Evolutionary conservation across 345 rosid species (phyloP), one percentile per base, ranked within the genome.

Genomic region (Reutealis trisperma): DNA sequence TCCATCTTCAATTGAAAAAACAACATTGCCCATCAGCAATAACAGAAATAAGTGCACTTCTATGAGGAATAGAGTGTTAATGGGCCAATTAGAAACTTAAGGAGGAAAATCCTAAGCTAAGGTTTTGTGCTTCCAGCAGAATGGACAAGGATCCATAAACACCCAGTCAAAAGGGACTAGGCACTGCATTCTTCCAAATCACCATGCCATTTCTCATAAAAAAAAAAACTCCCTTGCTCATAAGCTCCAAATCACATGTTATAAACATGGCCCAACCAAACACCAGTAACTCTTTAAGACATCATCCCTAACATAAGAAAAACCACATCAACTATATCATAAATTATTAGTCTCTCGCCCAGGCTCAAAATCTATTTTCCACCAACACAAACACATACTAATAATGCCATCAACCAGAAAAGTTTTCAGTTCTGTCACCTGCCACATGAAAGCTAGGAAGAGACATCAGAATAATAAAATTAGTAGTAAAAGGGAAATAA

Each of bases 381-480:
- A 4, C 7, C 19, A 16, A 32, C 24, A 55, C 15, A 44, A 11
- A 25, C 11, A 30, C 19, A n/a, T 27, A 15, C 12, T 13, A 44
- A 34, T 73, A 44, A 52, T 8, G 41, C 24, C 54, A 44, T 44
- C 34, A 44, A 71, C 49, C 14, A 14, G 27, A 61, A 60, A 37
- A 19, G 47, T 19, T 30, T 74, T 1, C 63, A 66, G 76, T 75
- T 78, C 75, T 67, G 65, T 72, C 61, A 82, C 87, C 89, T 86
- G 91, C 79, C 88, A 86, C 75, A 71, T 70, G 63, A 77, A 77
- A 82, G 74, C 88, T 88, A 61, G 77, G 74, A 81, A 82, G 41
- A 61, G 54, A 69, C 41, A 75, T 78, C 80, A 80, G 78, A 64
- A 55, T 61, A 70, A n/a, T 37, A 68, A 5, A 3, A 58, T 30